Base-by-base conservation (phyloP, 148 eudicot species). In the Chenopodium formosanum region DNA sequence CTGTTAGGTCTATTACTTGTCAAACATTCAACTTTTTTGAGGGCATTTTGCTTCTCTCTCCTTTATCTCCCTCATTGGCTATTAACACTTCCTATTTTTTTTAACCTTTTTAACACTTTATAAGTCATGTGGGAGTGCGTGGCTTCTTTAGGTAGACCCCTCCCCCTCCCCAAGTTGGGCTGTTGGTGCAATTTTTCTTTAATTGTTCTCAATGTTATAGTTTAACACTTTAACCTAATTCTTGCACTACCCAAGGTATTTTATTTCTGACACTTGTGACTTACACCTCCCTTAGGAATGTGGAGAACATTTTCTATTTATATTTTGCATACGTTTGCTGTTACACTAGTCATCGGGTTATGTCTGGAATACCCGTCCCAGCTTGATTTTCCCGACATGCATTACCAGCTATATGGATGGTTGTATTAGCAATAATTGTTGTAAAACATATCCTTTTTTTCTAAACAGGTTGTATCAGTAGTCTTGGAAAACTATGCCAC, bases 401-500 rank as follows among this genome's bases (percentile, higher is more conserved):
- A 58, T 46, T 20, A 80, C 64, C 77, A 62, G 25, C 11, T 23
- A 66, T 46, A 34, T 72, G 50, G n/a, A 66, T 50, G 29, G 60
- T 48, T 50, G 56, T 76, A 68, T 34, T 34, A 73, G 83, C 78
- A 46, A 67, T 25, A 20, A 17, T 58, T 13, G 58, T 16, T 74
- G 19, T 76, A 11, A 68, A 44, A 63, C 32, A 23, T 78, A 4
- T 40, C 22, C 9, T 62, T 65, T 82, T 44, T 82, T 75, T 66
- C 40, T 82, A 25, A 52, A 80, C 86, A 96, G 99, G 92, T 96
- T 88, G 95, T 91, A 79, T 88, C 92, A 70, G 93, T 89, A 34
- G 94, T 94, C 81, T 83, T 96, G 87, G 98, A 94, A 89, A 96
- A 94, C 83, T 96, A 89, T 75, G 84, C 86, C 76, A 83, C 82